Conservation (phyloP, 495 filamentous ascomycete genomes). For the Geoglossum glabrum region DNA sequence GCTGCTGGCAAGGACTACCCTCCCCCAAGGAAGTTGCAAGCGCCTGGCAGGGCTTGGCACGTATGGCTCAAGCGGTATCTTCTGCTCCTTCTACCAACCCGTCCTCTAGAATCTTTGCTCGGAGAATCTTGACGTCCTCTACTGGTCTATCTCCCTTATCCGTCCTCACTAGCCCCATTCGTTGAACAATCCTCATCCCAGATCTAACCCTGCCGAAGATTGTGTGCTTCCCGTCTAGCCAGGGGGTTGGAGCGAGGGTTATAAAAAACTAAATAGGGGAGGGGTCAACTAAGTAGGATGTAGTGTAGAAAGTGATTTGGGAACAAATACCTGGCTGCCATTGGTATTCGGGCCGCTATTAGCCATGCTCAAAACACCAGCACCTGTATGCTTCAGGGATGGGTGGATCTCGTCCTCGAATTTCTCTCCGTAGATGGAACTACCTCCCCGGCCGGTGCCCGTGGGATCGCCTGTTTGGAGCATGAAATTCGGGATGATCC, state of each 20-base stretch:
- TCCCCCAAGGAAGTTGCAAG: too few relatives aligned
- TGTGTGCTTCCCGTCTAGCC: constrained; percentile 94
- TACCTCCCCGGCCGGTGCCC: constrained; percentile 80
- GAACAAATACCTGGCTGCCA: constrained; percentile 41
- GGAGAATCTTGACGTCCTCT: constrained; percentile 67
- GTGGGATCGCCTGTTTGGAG: constrained; percentile 92
- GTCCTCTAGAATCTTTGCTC: constrained; percentile 20
- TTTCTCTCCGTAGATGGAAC: constrained; percentile 79
- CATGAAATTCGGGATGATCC: constrained; percentile 93
- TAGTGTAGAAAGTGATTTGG: not conserved
- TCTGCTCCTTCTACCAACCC: not conserved
- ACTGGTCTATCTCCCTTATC: constrained; percentile 57
- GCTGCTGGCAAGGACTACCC: too few relatives aligned
- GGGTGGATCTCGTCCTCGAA: constrained; percentile 81
- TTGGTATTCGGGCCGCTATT: constrained; percentile 91
- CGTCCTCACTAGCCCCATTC: constrained; percentile 84
- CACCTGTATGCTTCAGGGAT: constrained; percentile 76
- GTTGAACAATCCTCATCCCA: constrained; percentile 63
- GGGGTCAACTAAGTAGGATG: not conserved
- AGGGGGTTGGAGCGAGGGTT: constrained; percentile 85
- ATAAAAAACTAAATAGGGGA: constrained; percentile 45
- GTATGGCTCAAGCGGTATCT: too few relatives aligned
- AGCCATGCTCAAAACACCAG: constrained; percentile 87
- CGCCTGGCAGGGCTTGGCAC: too few relatives aligned
- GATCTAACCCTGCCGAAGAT: constrained; percentile 87